Evolutionary conservation across 495 filamentous ascomycete species (phyloP).

Genomic region (Eremomyces bilateralis): DNA sequence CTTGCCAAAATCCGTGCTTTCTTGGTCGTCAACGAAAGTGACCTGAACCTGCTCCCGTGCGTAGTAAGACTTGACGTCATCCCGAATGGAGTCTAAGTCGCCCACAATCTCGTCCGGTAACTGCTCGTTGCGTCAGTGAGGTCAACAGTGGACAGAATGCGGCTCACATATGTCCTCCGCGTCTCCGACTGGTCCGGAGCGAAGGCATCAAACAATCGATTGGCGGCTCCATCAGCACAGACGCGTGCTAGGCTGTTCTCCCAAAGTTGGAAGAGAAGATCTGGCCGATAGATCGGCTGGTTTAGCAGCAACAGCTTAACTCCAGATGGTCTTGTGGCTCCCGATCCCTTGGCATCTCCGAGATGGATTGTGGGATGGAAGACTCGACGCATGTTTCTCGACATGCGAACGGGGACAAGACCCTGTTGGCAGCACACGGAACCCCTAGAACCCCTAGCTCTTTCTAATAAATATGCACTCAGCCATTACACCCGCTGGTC

Average conservation of each 20-base stretch:
- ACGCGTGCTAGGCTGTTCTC: constrained; percentile 19
- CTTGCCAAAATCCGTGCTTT: constrained; percentile 69
- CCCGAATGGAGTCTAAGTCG: constrained; percentile 65
- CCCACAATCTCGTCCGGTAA: constrained; percentile 56
- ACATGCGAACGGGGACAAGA: no score
- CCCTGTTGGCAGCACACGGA: no score
- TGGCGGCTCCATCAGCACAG: constrained; percentile 84
- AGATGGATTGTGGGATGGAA: no score
- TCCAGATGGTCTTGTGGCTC: no score
- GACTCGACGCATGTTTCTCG: no score
- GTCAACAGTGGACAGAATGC: not conserved
- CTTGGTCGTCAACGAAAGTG: constrained; percentile 48
- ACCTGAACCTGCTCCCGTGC: constrained; percentile 28
- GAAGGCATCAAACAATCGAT: constrained; percentile 41
- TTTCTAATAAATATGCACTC: no score
- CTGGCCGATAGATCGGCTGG: constrained; percentile 15
- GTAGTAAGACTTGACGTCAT: constrained; percentile 38
- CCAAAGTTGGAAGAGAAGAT: constrained; percentile 14
- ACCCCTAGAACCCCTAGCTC: no score
- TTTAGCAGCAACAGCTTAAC: no score
- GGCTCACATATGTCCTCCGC: not conserved
- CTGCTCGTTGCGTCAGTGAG: constrained; percentile 12
- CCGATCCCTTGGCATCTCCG: no score
- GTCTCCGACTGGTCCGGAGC: not conserved
- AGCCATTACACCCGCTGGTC: no score